Conservation (phyloP, 2,329 filamentous ascomycete genomes). For the Chrysoporthe deuterocubensis region DNA sequence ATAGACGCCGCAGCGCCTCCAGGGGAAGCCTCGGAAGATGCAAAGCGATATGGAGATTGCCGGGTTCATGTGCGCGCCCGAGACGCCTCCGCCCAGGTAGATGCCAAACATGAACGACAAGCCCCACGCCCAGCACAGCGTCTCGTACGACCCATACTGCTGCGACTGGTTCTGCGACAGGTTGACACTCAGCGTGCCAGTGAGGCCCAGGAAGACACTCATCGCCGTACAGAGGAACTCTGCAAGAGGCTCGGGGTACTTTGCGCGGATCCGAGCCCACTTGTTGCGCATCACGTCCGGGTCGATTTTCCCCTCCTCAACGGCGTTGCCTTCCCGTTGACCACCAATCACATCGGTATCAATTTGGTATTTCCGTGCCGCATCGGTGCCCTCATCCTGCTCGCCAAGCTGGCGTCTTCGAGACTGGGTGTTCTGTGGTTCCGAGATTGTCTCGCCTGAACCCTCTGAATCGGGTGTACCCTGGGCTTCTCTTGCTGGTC, state of each 20-base stretch:
- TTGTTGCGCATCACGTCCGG: constrained; percentile 35
- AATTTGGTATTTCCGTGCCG: constrained; percentile 32
- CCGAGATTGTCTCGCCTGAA: neutral
- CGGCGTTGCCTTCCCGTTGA: constrained; percentile 30
- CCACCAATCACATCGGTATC: constrained; percentile 34
- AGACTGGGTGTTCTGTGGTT: constrained; percentile 9
- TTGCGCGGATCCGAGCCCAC: constrained; percentile 37
- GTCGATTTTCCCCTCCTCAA: constrained; percentile 30
- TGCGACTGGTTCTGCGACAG: constrained; percentile 33
- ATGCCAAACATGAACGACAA: constrained; percentile 40
- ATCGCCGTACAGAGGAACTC: constrained; percentile 36
- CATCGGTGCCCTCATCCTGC: constrained; percentile 27
- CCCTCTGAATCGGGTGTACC: constrained; percentile 6
- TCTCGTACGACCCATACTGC: constrained; percentile 36
- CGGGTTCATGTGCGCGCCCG: constrained; percentile 40
- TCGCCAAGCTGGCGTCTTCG: constrained; percentile 23
- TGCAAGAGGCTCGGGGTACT: constrained; percentile 36
- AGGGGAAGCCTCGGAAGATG: constrained; percentile 43
- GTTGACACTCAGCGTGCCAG: constrained; percentile 35
- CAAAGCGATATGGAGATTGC: constrained; percentile 42
- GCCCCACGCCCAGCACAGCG: constrained; percentile 38
- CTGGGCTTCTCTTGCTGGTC: constrained; percentile 13
- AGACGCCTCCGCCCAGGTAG: constrained; percentile 36
- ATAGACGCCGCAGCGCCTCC: constrained; percentile 39
- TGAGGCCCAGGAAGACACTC: constrained; percentile 36